phyloP scores from a whole-genome alignment of 441 rosid species.

The Breynia disticha region DNA sequence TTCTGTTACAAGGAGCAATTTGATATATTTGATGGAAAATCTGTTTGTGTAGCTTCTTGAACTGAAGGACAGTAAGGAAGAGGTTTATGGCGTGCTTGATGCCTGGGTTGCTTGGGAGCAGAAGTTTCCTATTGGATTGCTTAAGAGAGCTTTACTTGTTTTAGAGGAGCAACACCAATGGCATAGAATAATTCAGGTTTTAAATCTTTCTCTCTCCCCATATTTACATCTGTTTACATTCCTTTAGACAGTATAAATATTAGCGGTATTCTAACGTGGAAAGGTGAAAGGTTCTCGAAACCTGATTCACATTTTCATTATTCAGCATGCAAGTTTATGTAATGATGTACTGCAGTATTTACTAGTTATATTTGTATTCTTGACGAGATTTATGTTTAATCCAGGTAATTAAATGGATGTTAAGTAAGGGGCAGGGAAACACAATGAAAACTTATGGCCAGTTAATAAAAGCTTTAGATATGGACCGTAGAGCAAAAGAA shows the following conservation, averaged over 20 bases:
- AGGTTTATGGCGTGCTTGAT: conserved; percentile 82
- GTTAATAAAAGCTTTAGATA: conserved; percentile 72
- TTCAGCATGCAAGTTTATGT: too few species aligned
- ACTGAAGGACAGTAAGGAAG: conserved; percentile 73
- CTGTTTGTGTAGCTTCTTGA: conserved; percentile 54
- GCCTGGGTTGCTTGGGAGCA: conserved; percentile 98
- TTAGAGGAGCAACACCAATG: conserved; percentile 86
- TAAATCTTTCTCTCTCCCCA: conserved; percentile 6
- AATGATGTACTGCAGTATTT: too few species aligned
- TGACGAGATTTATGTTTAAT: neutral
- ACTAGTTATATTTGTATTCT: too few species aligned
- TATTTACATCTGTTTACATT: neutral
- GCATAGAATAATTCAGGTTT: conserved; percentile 87
- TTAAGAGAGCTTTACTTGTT: conserved; percentile 52
- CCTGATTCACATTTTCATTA: too few species aligned
- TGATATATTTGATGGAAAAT: conserved; percentile 9
- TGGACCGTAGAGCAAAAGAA: conserved; percentile 81
- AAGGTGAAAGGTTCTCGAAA: too few species aligned
- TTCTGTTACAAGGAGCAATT: too few species aligned
- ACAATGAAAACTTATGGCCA: conserved; percentile 78
- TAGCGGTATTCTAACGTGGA: too few species aligned
- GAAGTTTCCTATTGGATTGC: conserved; percentile 67
- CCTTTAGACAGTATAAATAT: neutral
- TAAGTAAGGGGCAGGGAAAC: conserved; percentile 93
- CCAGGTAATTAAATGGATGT: conserved; percentile 96